Evolutionary conservation across 345 rosid species (phyloP), one percentile per base, ranked within the genome.

Genomic region (Citrus medica): DNA sequence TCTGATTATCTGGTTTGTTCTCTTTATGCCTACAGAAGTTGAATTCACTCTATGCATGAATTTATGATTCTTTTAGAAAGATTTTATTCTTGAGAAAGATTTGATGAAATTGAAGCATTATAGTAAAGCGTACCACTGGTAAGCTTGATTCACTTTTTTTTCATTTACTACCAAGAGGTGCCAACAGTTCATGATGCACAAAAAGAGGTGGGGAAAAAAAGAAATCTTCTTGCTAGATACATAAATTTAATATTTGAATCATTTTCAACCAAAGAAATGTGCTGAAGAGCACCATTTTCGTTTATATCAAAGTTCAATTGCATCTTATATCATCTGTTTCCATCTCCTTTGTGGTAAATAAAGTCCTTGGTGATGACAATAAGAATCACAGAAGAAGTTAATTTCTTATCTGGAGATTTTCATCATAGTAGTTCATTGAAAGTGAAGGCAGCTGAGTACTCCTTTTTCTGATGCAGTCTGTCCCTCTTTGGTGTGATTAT

Each of bases 401-500:
- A 32, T 32, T 32, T 32, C 33, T 0, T 32, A 32, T 32, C 33
- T 32, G 33, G 33, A 32, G 33, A 32, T 32, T 32, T 32, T 32
- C 0, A 32, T 32, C 33, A 32, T 32, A 32, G 33, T 32, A 32
- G 33, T 35, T 19, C 51, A 38, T 62, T 9, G 42, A 71, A 62
- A 66, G 37, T 55, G 75, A 53, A 77, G 28, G 25, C 24, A 61
- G 33, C 32, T 79, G 42, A 55, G 14, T 21, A 9, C 28, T 21
- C 9, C 48, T 22, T 63, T 67, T 74, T 62, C 70, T 80, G 56
- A 67, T 86, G 89, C 97, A 94, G 94, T 95, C 97, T 74, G 85
- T 91, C 75, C 84, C 95, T 80, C 91, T 95, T 53, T 95, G 99
- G 99, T 88, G 87, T 81, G 95, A 93, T 83, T 95, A 92, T 86